These are phyloP conservation scores for Eucalyptus lansdowneana DNA, from an alignment of 345 rosid species.

Conservation along the genomic window DNA sequence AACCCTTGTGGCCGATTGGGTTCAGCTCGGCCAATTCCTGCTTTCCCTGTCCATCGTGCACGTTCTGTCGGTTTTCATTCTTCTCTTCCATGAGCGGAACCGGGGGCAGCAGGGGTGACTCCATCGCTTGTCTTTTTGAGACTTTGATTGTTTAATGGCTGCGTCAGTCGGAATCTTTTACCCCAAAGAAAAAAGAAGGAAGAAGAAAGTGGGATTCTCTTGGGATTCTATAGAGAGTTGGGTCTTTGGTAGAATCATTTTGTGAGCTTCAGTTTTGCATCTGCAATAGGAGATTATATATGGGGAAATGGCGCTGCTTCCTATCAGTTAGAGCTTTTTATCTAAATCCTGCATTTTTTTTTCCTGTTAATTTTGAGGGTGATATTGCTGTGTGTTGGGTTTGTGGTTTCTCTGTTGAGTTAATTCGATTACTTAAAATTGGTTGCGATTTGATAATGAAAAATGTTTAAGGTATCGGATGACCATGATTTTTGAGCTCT, in stretches of 20 bases:
- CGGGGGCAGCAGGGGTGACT: neutral
- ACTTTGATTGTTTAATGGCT: neutral
- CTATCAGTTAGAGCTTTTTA: neutral
- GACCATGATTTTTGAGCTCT: neutral
- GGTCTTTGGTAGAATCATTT: neutral
- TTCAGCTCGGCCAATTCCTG: neutral
- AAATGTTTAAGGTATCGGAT: neutral
- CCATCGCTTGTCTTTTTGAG: neutral
- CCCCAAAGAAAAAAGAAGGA: neutral
- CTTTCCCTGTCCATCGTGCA: neutral
- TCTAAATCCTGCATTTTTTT: neutral
- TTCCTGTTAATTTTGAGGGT: neutral
- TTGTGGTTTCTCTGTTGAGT: neutral
- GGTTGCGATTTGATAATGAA: neutral
- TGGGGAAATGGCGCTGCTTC: neutral
- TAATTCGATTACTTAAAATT: neutral
- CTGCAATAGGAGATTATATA: neutral
- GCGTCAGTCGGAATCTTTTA: neutral
- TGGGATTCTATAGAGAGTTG: neutral
- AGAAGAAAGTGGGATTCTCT: neutral
- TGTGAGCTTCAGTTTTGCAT: neutral
- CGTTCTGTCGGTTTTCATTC: neutral
- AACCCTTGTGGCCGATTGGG: neutral
- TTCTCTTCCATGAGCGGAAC: neutral
- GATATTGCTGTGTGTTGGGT: neutral